phyloP scores from a whole-genome alignment of 1,284 basidiomycete species.

The Malassezia slooffiae region DNA sequence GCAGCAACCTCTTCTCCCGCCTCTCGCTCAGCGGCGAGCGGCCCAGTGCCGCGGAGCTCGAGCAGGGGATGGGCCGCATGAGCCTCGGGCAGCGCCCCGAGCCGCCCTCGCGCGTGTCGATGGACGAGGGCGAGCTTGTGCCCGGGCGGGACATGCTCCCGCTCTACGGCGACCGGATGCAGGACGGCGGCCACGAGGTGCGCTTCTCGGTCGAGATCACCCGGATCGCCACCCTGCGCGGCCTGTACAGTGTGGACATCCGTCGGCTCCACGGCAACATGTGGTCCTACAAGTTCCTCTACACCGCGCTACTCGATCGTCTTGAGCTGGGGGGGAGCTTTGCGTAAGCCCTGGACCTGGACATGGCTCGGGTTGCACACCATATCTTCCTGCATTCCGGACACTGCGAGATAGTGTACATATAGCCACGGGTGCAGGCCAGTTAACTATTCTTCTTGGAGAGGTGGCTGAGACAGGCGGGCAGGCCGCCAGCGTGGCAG shows the following conservation, averaged over 20 bases:
- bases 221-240: slow-evolving; percentile 36
- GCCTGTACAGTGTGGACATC: slow-evolving; percentile 43
- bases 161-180: slow-evolving; percentile 33
- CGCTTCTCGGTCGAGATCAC: slow-evolving; percentile 44
- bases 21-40: slow-evolving; percentile 1
- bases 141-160: slow-evolving; percentile 13
- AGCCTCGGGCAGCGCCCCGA: neutral
- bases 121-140: slow-evolving; percentile 2
- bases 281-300: slow-evolving; percentile 44
- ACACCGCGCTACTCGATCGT: slow-evolving; percentile 33
- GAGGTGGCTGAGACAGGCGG: too few species aligned
- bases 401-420: too few species aligned
- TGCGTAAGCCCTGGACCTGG: neutral
- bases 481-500: too few species aligned
- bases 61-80: neutral
- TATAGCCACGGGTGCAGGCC: too few species aligned
- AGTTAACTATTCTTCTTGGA: too few species aligned
- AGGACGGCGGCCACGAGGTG: slow-evolving; percentile 43
- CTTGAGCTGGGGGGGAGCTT: slow-evolving; percentile 18
- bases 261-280: slow-evolving; percentile 42
- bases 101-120: slow-evolving; percentile 4
- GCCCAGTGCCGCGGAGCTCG: neutral
- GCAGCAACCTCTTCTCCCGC: slow-evolving; percentile 13
- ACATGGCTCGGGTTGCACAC: too few species aligned
- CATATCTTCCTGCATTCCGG: too few species aligned